A percentile compares a stretch with the other conserved stretches of the same genome.
Evolutionary conservation across 305 asterid genomes (phyloP).

Genomic region (Solanum hybrid): DNA sequence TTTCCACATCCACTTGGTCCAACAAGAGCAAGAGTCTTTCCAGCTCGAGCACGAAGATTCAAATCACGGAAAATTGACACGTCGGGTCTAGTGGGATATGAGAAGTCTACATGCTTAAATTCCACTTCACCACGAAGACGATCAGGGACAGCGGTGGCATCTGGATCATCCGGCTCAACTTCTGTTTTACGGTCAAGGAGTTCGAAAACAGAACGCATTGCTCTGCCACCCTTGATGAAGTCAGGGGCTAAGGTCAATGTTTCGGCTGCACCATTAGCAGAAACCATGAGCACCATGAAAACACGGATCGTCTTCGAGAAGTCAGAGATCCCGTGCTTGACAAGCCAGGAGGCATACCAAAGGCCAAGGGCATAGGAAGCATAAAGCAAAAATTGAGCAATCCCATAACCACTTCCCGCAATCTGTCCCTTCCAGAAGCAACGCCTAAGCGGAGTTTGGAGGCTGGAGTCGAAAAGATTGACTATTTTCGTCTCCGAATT

Average conservation of each 20-base stretch:
- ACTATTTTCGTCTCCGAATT: constrained; percentile 79
- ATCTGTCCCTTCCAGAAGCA: constrained; percentile 99
- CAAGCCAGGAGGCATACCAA: constrained; percentile 98
- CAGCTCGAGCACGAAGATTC: constrained; percentile 78
- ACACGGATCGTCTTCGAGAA: constrained; percentile 95
- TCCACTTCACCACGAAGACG: constrained; percentile 84
- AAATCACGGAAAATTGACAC: constrained; percentile 58
- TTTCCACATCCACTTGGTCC: constrained; percentile 98
- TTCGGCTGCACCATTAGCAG: constrained; percentile 99
- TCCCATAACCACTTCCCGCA: constrained; percentile 90
- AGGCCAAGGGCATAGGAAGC: constrained; percentile 92
- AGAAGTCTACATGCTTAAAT: constrained; percentile 81
- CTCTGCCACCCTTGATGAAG: constrained; percentile 91
- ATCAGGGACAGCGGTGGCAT: constrained; percentile 47
- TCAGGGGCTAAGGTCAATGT: constrained; percentile 92
- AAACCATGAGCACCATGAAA: constrained; percentile 98
- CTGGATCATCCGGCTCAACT: constrained; percentile 80
- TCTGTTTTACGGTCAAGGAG: constrained; percentile 90
- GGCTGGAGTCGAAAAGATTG: constrained; percentile 58
- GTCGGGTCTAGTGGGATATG: constrained; percentile 88
- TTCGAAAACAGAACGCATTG: constrained; percentile 86
- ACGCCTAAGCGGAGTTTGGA: constrained; percentile 53
- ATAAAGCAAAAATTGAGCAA: constrained; percentile 84
- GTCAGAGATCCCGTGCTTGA: constrained; percentile 92
- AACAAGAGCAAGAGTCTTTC: constrained; percentile 87